Evolutionary conservation across 768 basidiomycete genomes (phyloP), one percentile per base, ranked within the genome.

Genomic region (Tricholoma bakamatsutake): DNA sequence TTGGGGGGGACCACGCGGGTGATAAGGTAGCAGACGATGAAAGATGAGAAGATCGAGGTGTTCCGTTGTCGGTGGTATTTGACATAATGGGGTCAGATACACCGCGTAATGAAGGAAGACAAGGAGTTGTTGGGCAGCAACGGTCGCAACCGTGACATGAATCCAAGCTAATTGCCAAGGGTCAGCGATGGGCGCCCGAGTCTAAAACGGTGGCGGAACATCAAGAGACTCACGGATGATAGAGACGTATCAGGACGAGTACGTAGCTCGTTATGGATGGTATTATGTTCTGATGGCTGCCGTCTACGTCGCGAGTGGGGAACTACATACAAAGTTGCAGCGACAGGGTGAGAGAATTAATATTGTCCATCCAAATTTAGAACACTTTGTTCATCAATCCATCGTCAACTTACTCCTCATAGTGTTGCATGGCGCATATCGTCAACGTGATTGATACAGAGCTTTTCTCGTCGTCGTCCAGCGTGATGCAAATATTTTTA

Each of bases 1-100:
- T 86, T 56, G 88, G 88, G 5, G 81, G 82, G 3, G 73, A 74
- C 87, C 88, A 87, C 67, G 75, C 60, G 53, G 71, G 74, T 6
- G 70, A 65, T 59, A 71, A 57, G 24, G 69, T 63, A 50, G 67
- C 58, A 43, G 70, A 65, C 9, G 59, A 58, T 35, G 66, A 64
- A 56, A 59, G 57, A 59, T 66, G 59, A 15, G 67, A 67, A 17
- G 66, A 57, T 45, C 61, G 62, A 43, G 65, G 62, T 37, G 64
- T 66, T 49, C 57, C 64, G 51, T 63, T 57, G 48, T 35, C 63
- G 53, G 60, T 60, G 59, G 62, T 57, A 59, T 45, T 64, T 55
- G 67, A 58, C 67, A 68, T 70, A 54, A 67, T 67, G 55, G 31
- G 13, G 35, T 50, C 40, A 53, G 45, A 18, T 39, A 30, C 15